Evolutionary conservation across 768 basidiomycete species (phyloP), one percentile per base, ranked within the genome.

Genomic region (Phylloporus scabripes): DNA sequence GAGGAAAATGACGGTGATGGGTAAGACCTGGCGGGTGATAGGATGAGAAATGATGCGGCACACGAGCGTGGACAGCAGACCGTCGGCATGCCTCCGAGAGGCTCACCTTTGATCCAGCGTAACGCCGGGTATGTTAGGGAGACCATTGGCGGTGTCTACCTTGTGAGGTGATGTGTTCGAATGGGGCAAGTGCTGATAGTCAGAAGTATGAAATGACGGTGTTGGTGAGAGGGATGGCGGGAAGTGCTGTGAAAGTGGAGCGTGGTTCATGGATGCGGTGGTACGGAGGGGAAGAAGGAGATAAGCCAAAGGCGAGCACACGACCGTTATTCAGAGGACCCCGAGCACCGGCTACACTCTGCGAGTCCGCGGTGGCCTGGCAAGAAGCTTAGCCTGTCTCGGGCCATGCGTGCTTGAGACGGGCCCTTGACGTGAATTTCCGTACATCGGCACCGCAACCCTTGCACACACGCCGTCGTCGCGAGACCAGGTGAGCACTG

Each of bases 101-200:
- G 57, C 85, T 82, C 71, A 89, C 89, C 81, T 85, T 40, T 87
- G 77, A 55, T 87, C 77, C 46, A 92, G 65, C 55, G 65, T 74
- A 11, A 74, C 59, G n/a, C n/a, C n/a, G 37, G 72, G 68, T 28
- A 74, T 74, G 65, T 89, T 83, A 26, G 72, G 74, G 52, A 91
- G 59, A 10, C 82, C 83, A 46, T 86, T 80, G 52, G 77, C 76
- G 17, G 70, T 69, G 17, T 78, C 74, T 28, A 73, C 71, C 52
- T 78, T 72, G 21, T 62, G 59, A 14, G 72, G 65, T 26, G 58
- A 64, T 20, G 72, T 67, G 29, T 67, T 57, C n/a, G 70, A 60
- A 37, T 37, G 36, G 17, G 36, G 17, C 15, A 37, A 37, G 17
- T 37, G 36, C 36, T 37, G 36, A 17, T 33, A 33, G 32, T 33